These are phyloP conservation scores for Colletotrichum filicis DNA, from an alignment of 2,329 filamentous ascomycete species.

Conservation along the genomic window DNA sequence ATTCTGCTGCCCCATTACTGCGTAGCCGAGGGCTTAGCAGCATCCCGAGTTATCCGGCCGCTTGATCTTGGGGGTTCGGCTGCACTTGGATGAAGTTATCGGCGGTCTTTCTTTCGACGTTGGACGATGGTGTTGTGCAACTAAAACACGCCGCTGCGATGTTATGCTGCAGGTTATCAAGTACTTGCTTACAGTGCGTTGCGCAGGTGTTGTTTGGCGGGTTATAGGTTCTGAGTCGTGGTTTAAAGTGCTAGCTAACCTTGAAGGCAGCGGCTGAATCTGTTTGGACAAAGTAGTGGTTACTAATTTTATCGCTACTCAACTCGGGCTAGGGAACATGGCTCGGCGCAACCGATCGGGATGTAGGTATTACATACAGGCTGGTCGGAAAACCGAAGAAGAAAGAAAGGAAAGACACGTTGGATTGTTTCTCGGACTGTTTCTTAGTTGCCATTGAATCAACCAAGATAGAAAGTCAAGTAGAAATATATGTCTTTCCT, in stretches of 20 bases:
- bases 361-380: too few relatives aligned
- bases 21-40: constrained; percentile 33
- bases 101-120: neutral
- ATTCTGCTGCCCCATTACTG: constrained; percentile 15
- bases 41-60: constrained; percentile 27
- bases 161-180: neutral
- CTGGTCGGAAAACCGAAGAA: too few relatives aligned
- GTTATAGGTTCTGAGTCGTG: too few relatives aligned
- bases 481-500: too few relatives aligned
- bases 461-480: too few relatives aligned
- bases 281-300: neutral
- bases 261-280: neutral
- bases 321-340: neutral
- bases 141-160: neutral
- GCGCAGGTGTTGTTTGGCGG: neutral
- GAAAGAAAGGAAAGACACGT: too few relatives aligned
- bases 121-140: neutral
- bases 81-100: neutral
- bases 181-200: neutral
- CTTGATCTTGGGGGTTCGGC: neutral
- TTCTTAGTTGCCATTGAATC: too few relatives aligned
- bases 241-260: neutral
- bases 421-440: too few relatives aligned
- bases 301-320: neutral
- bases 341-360: neutral